These are phyloP conservation scores for Canavalia ensiformis DNA, from an alignment of 306 rosid species.

Conservation along the genomic window DNA sequence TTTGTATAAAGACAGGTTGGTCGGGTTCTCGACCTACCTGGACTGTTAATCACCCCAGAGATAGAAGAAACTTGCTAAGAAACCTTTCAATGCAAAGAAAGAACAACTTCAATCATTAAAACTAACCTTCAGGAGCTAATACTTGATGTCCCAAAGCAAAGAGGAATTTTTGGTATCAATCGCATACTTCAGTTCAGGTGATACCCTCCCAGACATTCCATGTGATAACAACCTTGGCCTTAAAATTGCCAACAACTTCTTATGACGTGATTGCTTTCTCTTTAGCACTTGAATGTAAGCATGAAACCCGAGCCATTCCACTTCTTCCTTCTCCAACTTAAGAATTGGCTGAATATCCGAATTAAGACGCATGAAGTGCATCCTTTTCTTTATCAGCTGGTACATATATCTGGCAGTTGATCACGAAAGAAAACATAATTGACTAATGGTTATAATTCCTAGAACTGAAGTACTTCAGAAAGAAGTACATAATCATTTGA, in stretches of 20 bases:
- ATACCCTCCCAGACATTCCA: slow-evolving; percentile 44
- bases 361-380: slow-evolving; percentile 51
- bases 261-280: slow-evolving; percentile 77
- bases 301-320: slow-evolving; percentile 87
- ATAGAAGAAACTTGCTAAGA: background rate
- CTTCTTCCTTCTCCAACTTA: slow-evolving; percentile 65
- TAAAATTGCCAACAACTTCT: slow-evolving; percentile 62
- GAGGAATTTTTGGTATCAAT: slow-evolving; percentile 71
- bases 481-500: slow-evolving; percentile 26
- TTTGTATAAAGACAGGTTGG: background rate
- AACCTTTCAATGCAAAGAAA: slow-evolving; percentile 20
- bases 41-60: background rate
- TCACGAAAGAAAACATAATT: slow-evolving; percentile 38
- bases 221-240: slow-evolving; percentile 59
- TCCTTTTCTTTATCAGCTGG: slow-evolving; percentile 70
- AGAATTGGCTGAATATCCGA: slow-evolving; percentile 63
- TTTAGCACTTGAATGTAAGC: slow-evolving; percentile 76
- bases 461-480: slow-evolving; percentile 8
- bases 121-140: slow-evolving; percentile 60
- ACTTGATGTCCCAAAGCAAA: slow-evolving; percentile 78
- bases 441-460: background rate
- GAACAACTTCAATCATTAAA: slow-evolving; percentile 13
- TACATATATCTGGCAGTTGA: slow-evolving; percentile 70
- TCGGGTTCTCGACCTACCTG: background rate
- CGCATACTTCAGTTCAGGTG: slow-evolving; percentile 73